Base-by-base conservation (phyloP, 2,329 filamentous ascomycete species). In the Penicillium thymicola region DNA sequence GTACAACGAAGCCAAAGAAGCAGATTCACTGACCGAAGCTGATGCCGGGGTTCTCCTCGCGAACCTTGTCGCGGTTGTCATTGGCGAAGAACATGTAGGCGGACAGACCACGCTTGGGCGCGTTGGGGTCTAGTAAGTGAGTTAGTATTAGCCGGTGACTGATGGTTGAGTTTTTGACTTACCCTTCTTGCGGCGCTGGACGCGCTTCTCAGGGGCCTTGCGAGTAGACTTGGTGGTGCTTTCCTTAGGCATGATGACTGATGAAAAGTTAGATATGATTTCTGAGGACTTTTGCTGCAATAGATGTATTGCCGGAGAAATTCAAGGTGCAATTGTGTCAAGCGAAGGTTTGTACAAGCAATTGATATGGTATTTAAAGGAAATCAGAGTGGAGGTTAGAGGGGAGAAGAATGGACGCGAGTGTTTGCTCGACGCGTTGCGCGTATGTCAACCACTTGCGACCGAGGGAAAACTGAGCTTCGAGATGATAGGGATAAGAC, bases 61-160 rank as follows among this genome's bases (percentile, higher is more conserved):
- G 91, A 69, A 99, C 94, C 78, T 94, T 96, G 75, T 97, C 93
- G 70, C 94, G 92, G 81, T 97, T 91, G 81, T 97, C 94, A 75
- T 97, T 97, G 86, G 94, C 94, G 77, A 97, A 99, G 89, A 97
- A 97, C 94, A 99, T 99, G 87, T 99, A 99, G 64, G 94, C 94
- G 52, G 94, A 97, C 49, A 99, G 90, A 82, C 93, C 94, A 79
- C 94, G 92, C 92, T 97, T 99, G 77, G 94, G 94, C 59, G 92
- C 93, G 80, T 97, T 97, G 79, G 92, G 92, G 79, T 97, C 92
- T 96, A 70, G 9, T 16, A 40, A 36, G n/a, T 7, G 41, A 32
- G 45, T 66, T 46, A 69, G 65, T 60, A 56, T 57, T 45, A 48
- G 23, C 23, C n/a, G 16, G 10, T 21, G 16, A 14, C 14, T 37